Evolutionary conservation across 345 rosid genomes (phyloP), one percentile per base, ranked within the genome.

Genomic region (Lumnitzera racemosa): DNA sequence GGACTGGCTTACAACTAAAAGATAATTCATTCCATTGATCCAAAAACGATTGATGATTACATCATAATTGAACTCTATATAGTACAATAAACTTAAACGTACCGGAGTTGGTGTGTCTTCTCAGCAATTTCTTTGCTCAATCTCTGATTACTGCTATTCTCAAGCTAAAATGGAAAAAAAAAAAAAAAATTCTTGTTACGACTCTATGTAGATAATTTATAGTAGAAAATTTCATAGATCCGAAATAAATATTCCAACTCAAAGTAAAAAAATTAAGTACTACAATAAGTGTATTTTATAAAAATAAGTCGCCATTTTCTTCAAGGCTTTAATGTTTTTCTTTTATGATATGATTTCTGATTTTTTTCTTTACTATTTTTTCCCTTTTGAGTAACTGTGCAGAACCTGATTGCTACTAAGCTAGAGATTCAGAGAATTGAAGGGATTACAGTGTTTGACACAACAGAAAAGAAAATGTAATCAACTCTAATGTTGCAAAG

Each of bases 381-480:
- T 70, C 20, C 20, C 20, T 20, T 20, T 20, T 20, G 20, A 20
- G 20, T 15, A 16, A 20, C 62, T 59, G 12, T 80, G 76, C 87
- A 94, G 97, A 86, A 86, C 70, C 80, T 88, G 41, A 83, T 88
- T 58, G 92, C 99, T 15, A 77, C 84, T 2, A 88, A 79, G 69
- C 89, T 88, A 23, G 97, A 97, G 64, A 87, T 88, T 64, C 97
- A 94, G 69, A 86, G 66, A 65, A 86, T 94, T 41, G 65, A 79
- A 14, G 95, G 95, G 57, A 79, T 94, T 68, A 81, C 83, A 25
- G 81, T 90, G 72, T 83, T 78, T 3, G 88, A 90, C 80, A 79
- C 76, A 60, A 65, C 74, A 57, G 95, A 86, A 77, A 81, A 78
- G 62, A 86, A 62, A 73, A 77, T 77, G 15, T 82, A 78, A 20